phyloP scores from a whole-genome alignment of 2,329 filamentous ascomycete species.

The Clathrospora elynae region DNA sequence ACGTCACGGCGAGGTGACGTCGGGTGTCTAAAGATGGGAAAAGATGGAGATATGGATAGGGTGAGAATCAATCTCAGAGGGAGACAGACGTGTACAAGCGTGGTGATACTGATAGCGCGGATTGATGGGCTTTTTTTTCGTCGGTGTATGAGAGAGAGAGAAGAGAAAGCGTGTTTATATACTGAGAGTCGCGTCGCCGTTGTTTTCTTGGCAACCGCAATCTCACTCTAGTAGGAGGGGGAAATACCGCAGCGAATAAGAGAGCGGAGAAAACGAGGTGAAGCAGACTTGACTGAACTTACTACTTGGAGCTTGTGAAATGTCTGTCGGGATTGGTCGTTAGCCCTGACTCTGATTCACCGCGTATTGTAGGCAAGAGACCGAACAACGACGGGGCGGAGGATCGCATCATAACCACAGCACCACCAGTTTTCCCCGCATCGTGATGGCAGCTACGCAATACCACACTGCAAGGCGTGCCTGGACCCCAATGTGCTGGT shows the following conservation, averaged over 20 bases:
- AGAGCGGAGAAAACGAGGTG: constrained; percentile 25
- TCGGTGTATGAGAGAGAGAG: constrained; percentile 11
- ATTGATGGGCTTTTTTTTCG: constrained; percentile 10
- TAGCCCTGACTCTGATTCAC: constrained; percentile 35
- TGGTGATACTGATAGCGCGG: constrained; percentile 25
- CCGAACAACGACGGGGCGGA: neutral
- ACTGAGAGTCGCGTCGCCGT: constrained; percentile 9
- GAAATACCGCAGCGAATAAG: constrained; percentile 15
- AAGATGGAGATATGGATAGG: constrained; percentile 15
- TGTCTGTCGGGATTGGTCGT: constrained; percentile 54
- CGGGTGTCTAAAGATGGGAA: constrained; percentile 19
- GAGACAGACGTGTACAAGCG: constrained; percentile 27
- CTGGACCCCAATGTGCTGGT: constrained; percentile 7
- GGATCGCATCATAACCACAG: neutral
- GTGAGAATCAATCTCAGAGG: constrained; percentile 13
- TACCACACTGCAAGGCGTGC: constrained; percentile 3
- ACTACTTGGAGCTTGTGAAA: constrained; percentile 78
- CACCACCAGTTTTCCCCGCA: neutral
- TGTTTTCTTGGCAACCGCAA: constrained; percentile 15
- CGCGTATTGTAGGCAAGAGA: constrained; percentile 13
- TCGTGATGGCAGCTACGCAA: constrained; percentile 2
- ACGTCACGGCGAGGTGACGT: constrained; percentile 12
- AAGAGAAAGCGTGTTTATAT: constrained; percentile 11
- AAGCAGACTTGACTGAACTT: constrained; percentile 59
- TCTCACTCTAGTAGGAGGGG: constrained; percentile 14